A percentile compares a stretch with the other conserved stretches of the same genome.
phyloP scores from a whole-genome alignment of 225 moss, liverwort and hornwort species.

The Thuidium tamariscinum region DNA sequence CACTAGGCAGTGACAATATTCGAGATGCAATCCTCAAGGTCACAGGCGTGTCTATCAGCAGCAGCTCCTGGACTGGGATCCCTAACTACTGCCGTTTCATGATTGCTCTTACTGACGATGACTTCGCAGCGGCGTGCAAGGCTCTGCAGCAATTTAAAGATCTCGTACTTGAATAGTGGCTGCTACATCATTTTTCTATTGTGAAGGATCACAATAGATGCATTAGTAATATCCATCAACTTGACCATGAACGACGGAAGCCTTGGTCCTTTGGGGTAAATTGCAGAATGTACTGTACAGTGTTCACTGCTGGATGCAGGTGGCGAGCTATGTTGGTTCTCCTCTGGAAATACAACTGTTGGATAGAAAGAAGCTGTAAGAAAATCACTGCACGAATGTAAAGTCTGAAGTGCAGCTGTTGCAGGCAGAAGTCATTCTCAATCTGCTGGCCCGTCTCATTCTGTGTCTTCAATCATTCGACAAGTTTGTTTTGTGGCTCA shows the following conservation, averaged over 20 bases:
- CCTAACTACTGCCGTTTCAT: slow-evolving; percentile 76
- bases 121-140: slow-evolving; percentile 43
- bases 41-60: slow-evolving; percentile 65
- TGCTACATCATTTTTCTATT: not conserved
- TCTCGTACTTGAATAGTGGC: slow-evolving; percentile 22
- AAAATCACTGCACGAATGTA: not conserved
- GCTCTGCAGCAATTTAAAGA: slow-evolving; percentile 63
- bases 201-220: not conserved
- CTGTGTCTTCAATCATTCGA: not conserved
- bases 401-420: not conserved
- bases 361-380: not conserved
- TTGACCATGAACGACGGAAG: not conserved
- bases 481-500: not conserved
- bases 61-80: slow-evolving; percentile 83
- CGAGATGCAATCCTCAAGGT: slow-evolving; percentile 50
- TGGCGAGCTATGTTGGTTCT: not conserved
- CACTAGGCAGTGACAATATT: slow-evolving; percentile 39
- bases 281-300: not conserved
- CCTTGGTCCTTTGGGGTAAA: not conserved
- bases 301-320: not conserved
- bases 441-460: not conserved
- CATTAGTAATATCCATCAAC: not conserved
- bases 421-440: not conserved
- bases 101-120: slow-evolving; percentile 58
- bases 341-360: not conserved